phyloP scores from a whole-genome alignment of 768 basidiomycete species.

The Chalciporus pseudorubinellus region DNA sequence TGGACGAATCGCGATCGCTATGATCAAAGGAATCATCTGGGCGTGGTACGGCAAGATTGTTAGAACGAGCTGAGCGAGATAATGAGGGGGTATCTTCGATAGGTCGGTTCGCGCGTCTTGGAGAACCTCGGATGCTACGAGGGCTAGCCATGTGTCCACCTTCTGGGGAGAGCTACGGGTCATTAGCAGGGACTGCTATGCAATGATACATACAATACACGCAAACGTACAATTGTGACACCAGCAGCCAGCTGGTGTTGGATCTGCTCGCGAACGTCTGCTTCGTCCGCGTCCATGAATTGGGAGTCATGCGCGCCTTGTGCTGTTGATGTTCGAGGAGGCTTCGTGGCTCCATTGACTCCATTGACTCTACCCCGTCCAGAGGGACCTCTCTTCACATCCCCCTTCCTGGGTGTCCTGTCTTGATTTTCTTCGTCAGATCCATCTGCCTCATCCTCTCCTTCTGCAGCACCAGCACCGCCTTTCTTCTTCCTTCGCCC shows the following conservation, averaged over 20 bases:
- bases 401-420: conserved; percentile 57
- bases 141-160: conserved; percentile 60
- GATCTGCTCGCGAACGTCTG: conserved; percentile 79
- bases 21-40: conserved; percentile 43
- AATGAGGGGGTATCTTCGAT: conserved; percentile 42
- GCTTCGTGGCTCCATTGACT: conserved; percentile 23
- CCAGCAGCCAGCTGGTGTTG: conserved; percentile 81
- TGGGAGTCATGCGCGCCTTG: conserved; percentile 67
- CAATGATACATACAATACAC: background rate
- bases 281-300: conserved; percentile 89
- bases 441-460: conserved; percentile 34
- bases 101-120: conserved; percentile 49
- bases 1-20: conserved; percentile 43
- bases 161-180: conserved; percentile 58
- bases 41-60: conserved; percentile 43
- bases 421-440: conserved; percentile 51
- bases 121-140: conserved; percentile 68
- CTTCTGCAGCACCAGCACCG: conserved; percentile 31
- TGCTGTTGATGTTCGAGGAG: conserved; percentile 39
- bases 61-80: conserved; percentile 37
- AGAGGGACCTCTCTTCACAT: conserved; percentile 38
- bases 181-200: conserved; percentile 10
- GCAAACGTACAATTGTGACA: conserved; percentile 57
- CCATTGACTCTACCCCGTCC: conserved; percentile 32
- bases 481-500: conserved; percentile 31